Base-by-base conservation (phyloP, 2,329 filamentous ascomycete genomes). In the Fusarium ramigenum region DNA sequence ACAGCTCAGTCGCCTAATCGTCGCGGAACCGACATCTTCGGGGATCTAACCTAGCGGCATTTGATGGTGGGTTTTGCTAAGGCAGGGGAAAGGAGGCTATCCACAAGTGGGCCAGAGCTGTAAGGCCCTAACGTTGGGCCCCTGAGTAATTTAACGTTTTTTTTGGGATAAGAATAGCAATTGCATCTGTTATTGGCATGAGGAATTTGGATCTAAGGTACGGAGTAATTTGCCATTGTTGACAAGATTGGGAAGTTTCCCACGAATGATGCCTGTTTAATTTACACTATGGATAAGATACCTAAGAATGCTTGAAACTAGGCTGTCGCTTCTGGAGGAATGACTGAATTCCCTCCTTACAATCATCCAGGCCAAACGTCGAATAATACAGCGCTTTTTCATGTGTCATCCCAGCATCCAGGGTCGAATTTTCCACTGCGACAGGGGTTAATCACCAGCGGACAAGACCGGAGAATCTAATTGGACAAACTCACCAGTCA, bases 371-470 rank as follows among this genome's bases (percentile, higher is more conserved):
- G 2, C 70, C 57, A 21, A 73, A 73, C 1, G 70, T 74, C 4
- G 70, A 74, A 21, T 73, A 73, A 21, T 73, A 73, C 1, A 73
- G 49, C 9, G 70, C 36, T 32, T 73, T 73, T 47, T 73, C 70
- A 34, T 73, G 62, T 12, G 46, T 50, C 70, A 73, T 74, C 15
- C 70, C 70, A 34, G 62, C 62, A 9, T 47, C 63, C 2, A 74
- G 62, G 7, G 59, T 71, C 2, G 32, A 63, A 9, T 56, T 67
- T 42, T 73, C 61, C n/a, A 60, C 70, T 74, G 23, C 18, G n/a
- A 11, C 32, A 43, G 21, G 23, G 25, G 50, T 73, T 39, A 70
- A 44, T 23, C 21, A 40, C 14, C 8, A n/a, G 4, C 25, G 40
- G 53, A 46, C 21, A 47, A 12, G 11, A 4, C 56, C 36, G 40